Conservation (phyloP, 208 protist genomes). For the Wallacemonas collosoma region DNA sequence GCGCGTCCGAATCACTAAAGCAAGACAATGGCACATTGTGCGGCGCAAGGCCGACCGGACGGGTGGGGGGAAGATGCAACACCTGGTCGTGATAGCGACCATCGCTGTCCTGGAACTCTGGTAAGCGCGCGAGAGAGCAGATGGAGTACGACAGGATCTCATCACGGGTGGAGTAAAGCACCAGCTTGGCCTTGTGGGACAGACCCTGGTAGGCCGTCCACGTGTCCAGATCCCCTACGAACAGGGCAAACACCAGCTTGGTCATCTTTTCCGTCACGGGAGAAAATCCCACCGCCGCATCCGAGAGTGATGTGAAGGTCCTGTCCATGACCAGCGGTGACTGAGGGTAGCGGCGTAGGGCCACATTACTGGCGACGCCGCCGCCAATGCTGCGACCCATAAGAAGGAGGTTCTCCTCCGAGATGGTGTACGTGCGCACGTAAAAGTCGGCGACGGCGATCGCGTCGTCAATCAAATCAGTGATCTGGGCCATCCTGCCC, state of each 20-base stretch:
- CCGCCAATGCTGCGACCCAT: slow-evolving; percentile 88
- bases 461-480: slow-evolving; percentile 69
- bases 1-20: slow-evolving; percentile 22
- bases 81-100: slow-evolving; percentile 22
- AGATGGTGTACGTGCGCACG: slow-evolving; percentile 38
- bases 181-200: slow-evolving; percentile 50
- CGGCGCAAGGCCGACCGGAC: slow-evolving; percentile 9
- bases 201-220: slow-evolving; percentile 37
- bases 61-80: slow-evolving; percentile 39
- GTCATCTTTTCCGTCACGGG: slow-evolving; percentile 50
- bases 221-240: slow-evolving; percentile 64
- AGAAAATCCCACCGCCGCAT: slow-evolving; percentile 69
- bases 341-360: slow-evolving; percentile 25
- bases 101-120: slow-evolving; percentile 34
- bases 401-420: slow-evolving; percentile 46
- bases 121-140: slow-evolving; percentile 49
- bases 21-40: slow-evolving; percentile 34
- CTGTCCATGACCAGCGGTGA: slow-evolving; percentile 70
- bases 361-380: slow-evolving; percentile 59
- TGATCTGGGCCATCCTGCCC: slow-evolving; percentile 46
- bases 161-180: slow-evolving; percentile 68
- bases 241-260: slow-evolving; percentile 33
- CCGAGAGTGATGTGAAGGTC: slow-evolving; percentile 72
- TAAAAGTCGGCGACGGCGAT: slow-evolving; percentile 42
- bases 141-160: slow-evolving; percentile 64